Percentiles rank a stretch among this genome's conserved stretches.
Conservation (phyloP, 345 rosid genomes). For the Passiflora organensis region DNA sequence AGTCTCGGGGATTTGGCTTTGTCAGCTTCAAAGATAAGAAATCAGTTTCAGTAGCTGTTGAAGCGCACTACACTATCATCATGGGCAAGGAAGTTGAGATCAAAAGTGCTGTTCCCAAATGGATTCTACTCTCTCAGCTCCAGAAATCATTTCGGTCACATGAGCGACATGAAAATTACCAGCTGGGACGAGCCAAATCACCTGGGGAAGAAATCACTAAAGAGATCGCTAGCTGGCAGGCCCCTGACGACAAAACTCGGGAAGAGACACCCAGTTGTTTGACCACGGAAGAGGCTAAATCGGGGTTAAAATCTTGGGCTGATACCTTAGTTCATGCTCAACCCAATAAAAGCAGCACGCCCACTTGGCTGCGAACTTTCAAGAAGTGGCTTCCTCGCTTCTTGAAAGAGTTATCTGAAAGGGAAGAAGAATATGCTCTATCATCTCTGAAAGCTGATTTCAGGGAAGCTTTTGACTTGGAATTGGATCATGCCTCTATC, state of each 20-base stretch:
- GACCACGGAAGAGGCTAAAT: conserved; percentile 21
- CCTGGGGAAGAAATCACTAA: conserved; percentile 5
- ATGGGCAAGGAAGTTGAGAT: conserved; percentile 57
- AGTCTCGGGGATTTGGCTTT: conserved; percentile 55
- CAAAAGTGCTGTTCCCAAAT: conserved; percentile 37
- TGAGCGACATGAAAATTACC: conserved; percentile 15
- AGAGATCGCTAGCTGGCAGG: not conserved
- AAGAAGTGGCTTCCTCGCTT: conserved; percentile 63
- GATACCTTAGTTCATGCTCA: conserved; percentile 37
- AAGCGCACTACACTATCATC: conserved; percentile 34
- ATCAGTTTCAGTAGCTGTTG: conserved; percentile 48
- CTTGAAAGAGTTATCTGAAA: conserved; percentile 32
- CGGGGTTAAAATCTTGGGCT: conserved; percentile 39
- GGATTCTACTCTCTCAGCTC: conserved; percentile 14
- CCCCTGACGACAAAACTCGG: conserved; percentile 1
- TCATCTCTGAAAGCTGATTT: conserved; percentile 83
- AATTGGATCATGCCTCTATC: conserved; percentile 65
- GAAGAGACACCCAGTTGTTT: conserved; percentile 13
- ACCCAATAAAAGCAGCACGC: conserved; percentile 26
- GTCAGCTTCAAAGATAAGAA: conserved; percentile 45
- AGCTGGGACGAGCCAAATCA: conserved; percentile 11
- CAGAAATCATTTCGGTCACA: conserved; percentile 21
- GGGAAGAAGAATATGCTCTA: conserved; percentile 53
- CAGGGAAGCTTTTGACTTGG: conserved; percentile 49
- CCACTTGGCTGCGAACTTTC: conserved; percentile 60